Percentiles rank a stretch among this genome's conserved stretches.
Evolutionary conservation across 306 rosid species (phyloP).

Genomic region (Prunus mume): DNA sequence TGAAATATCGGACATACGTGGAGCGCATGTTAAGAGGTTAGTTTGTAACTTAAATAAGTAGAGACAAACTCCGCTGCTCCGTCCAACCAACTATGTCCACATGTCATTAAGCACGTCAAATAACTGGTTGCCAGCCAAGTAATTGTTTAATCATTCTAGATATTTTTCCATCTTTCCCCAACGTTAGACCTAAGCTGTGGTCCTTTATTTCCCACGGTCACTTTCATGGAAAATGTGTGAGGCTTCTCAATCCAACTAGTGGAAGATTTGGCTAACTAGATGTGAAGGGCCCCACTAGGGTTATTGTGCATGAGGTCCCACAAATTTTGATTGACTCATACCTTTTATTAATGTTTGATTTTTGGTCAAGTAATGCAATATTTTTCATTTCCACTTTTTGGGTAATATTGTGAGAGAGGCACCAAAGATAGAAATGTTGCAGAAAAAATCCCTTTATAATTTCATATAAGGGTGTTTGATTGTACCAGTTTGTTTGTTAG

Average conservation of each 20-base stretch:
- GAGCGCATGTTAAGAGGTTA: not conserved
- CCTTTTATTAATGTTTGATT: slow-evolving; percentile 18
- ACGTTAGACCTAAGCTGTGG: slow-evolving; percentile 34
- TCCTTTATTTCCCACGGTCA: slow-evolving; percentile 35
- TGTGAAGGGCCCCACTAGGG: slow-evolving; percentile 38
- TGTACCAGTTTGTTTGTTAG: not conserved
- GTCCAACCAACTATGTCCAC: not conserved
- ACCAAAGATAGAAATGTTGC: too few species aligned
- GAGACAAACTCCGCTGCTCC: not conserved
- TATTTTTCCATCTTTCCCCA: slow-evolving; percentile 10
- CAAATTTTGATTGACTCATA: slow-evolving; percentile 24
- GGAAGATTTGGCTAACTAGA: slow-evolving; percentile 57
- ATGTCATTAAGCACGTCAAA: not conserved
- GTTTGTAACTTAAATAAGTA: not conserved
- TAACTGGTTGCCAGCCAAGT: slow-evolving; percentile 37
- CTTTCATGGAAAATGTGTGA: slow-evolving; percentile 59
- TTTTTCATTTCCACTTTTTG: slow-evolving; percentile 20
- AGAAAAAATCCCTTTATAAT: too few species aligned
- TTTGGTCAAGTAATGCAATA: slow-evolving; percentile 16
- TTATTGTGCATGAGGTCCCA: slow-evolving; percentile 25
- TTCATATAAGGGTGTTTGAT: too few species aligned
- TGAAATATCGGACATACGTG: not conserved
- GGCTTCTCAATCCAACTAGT: slow-evolving; percentile 43
- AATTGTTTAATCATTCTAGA: slow-evolving; percentile 27
- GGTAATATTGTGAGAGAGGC: not conserved